Evolutionary conservation across 164 flowering plant genomes (phyloP).

Genomic region (Annona squamosa): DNA sequence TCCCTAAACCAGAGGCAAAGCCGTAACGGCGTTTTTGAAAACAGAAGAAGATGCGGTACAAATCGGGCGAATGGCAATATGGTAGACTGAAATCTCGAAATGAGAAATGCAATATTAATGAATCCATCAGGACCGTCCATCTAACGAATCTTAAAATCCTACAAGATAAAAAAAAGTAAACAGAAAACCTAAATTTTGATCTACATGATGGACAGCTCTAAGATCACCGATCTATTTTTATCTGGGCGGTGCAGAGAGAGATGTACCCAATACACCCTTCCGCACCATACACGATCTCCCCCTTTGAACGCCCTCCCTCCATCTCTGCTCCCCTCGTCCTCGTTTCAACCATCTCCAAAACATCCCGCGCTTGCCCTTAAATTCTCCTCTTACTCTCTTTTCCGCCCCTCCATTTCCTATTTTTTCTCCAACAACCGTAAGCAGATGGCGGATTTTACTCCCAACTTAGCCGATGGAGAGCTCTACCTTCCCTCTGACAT

Average conservation of each 20-base stretch:
- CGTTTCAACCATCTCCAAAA: conserved; percentile 5
- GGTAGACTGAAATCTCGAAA: no score
- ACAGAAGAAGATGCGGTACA: not conserved
- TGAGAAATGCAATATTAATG: no score
- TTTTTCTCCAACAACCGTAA: not conserved
- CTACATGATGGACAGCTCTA: no score
- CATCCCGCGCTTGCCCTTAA: not conserved
- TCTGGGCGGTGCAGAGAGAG: no score
- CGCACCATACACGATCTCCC: not conserved
- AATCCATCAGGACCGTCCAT: no score
- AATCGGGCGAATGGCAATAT: no score
- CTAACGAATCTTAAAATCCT: no score
- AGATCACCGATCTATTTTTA: no score
- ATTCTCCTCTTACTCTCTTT: not conserved
- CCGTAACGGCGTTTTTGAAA: conserved; percentile 17
- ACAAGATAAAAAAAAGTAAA: no score
- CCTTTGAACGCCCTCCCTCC: not conserved
- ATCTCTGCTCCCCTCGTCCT: not conserved
- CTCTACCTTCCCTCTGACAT: conserved; percentile 38
- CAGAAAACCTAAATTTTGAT: no score
- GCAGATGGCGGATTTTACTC: conserved; percentile 35
- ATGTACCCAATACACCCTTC: not conserved
- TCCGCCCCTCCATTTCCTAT: not conserved
- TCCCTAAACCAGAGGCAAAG: conserved; percentile 3
- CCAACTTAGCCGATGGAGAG: conserved; percentile 39